Evolutionary conservation across 1,284 basidiomycete genomes (phyloP), one percentile per base, ranked within the genome.

Genomic region (Rhodotorula sp.): DNA sequence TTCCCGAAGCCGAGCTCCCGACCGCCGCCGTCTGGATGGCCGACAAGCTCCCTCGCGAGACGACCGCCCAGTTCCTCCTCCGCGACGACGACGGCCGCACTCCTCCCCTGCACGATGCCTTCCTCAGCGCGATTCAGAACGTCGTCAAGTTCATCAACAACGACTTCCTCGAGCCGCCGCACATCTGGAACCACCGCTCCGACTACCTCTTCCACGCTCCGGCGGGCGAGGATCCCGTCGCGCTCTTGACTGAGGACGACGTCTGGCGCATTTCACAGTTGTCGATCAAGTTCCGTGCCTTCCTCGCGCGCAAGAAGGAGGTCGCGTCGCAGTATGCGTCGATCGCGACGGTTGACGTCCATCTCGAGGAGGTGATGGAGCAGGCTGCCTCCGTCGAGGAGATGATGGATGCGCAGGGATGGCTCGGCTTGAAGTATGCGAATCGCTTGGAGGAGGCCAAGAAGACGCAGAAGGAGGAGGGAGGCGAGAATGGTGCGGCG

Each of bases 141-240:
- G 88, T 90, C 63, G 84, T 99, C 49, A 86, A 88, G 54, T 91
- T 89, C 79, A 85, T 99, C 72, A 94, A 98, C 80, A 83, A 92
- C 62, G 88, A 94, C 62, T 87, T 91, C 73, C 80, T 91, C 74
- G 96, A 99, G 79, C 93, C 96, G 13, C 93, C 96, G 0, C 96
- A 94, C 80, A 88, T 99, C 73, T 97, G 90, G 88, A 88, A 89
- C 36, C 92, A 98, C 83, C 91, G 92, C 77, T 87, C 91, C 59
- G 96, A 99, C 79, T 89, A 91, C 78, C 88, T 95, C 77, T 88
- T 88, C 79, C 89, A 91, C 64, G 75, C 68, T 46, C 71, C 72
- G 32, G 10, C 34, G 11, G 63, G 66, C 34, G 65, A 74, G 32
- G 57, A 63, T 13, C 71, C 73, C 11, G 79, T 86, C 32, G 88